Percentiles rank a stretch among this genome's conserved stretches.
Conservation (phyloP, 805 yeast species). For the Hanseniaspora occidentalis region DNA sequence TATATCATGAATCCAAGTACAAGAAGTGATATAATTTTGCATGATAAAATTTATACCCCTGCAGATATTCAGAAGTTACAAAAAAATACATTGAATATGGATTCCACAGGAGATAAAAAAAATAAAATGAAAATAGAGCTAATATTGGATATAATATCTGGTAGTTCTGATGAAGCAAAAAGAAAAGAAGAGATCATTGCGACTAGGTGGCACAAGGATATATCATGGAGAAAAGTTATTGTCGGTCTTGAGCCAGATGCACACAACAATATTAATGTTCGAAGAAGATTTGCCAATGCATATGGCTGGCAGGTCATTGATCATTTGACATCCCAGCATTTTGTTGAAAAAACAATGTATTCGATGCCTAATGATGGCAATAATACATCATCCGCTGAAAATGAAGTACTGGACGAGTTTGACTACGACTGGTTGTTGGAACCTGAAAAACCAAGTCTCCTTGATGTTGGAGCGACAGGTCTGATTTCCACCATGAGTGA, state of each 20-base stretch:
- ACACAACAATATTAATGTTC: conserved; percentile 60
- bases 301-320: conserved; percentile 78
- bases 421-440: conserved; percentile 40
- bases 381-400: background rate
- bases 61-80: conserved; percentile 32
- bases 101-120: background rate
- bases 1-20: conserved; percentile 52
- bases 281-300: conserved; percentile 65
- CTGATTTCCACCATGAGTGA: conserved; percentile 53
- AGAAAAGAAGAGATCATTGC: conserved; percentile 54
- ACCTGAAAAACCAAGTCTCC: conserved; percentile 20
- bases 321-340: conserved; percentile 54
- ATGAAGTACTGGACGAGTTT: conserved; percentile 13
- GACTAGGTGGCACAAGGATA: conserved; percentile 51
- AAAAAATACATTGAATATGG: conserved; percentile 19
- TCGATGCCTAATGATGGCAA: no score
- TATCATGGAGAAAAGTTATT: conserved; percentile 61
- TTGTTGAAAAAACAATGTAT: conserved; percentile 19
- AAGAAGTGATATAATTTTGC: conserved; percentile 47
- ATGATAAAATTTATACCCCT: conserved; percentile 51
- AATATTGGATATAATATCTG: conserved; percentile 18
- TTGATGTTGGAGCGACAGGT: conserved; percentile 61
- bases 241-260: conserved; percentile 63
- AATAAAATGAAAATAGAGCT: background rate
- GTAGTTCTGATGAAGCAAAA: conserved; percentile 12